Base-by-base conservation (phyloP, 768 basidiomycete species). In the Glaciozyma antarctica region DNA sequence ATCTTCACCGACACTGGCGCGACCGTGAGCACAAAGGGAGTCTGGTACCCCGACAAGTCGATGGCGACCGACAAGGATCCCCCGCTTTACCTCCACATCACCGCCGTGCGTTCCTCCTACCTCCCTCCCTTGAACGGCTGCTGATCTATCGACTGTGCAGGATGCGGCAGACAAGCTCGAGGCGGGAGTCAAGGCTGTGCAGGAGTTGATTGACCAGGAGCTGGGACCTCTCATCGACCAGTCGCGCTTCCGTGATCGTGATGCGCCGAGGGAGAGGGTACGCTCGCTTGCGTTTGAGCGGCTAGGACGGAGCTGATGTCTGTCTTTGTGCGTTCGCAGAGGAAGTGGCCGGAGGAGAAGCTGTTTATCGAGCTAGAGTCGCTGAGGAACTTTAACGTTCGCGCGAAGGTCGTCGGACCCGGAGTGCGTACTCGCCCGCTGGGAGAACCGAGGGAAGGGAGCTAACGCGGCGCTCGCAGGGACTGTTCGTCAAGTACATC, bases 321-420 rank as follows among this genome's bases (percentile, higher is more conserved):
- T 10, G 24, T 5, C 15, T 41, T 9, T 1, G 15, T 12, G 22
- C 21, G 17, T 10, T 9, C 28, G 57, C 73, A 91, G 88, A 82
- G 90, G 61, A 95, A 94, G 84, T 98, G 94, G 94, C 92, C 93
- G 2, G 94, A 98, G 76, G 92, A 93, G 77, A 97, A 95, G 77
- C 78, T 97, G 13, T 86, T 85, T 0, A 89, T 99, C 48, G 86
- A 85, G 5, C 76, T 99, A 60, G 93, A 98, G 21, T 86, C 85
- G 60, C 84, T 98, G 72, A 82, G 94, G 58, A 97, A 97, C 77
- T 99, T 99, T 78, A 97, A 99, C 76, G 86, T 99, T 58, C 82
- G 94, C 62, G 94, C 94, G 28, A 99, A 99, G 77, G 91, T 97
- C 24, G 94, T 98, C 34, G 94, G 94, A 19, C 94, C 94, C 17